These are phyloP conservation scores for Ophiocordyceps camponoti-saundersi DNA, from an alignment of 2,329 filamentous ascomycete species.

Conservation along the genomic window DNA sequence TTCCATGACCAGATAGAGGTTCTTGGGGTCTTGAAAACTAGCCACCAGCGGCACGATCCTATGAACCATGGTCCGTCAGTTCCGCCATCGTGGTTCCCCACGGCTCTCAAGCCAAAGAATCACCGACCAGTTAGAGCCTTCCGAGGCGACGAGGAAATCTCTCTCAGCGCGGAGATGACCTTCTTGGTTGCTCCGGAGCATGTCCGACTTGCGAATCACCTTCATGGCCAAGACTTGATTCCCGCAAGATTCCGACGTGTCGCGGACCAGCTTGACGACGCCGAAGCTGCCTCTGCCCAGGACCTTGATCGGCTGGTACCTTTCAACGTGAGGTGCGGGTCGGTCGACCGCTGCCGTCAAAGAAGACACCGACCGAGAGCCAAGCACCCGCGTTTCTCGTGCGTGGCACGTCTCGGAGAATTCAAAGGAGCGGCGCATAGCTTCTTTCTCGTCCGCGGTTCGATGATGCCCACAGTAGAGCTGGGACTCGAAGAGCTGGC, in stretches of 20 bases:
- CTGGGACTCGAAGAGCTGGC: slow-evolving; percentile 22
- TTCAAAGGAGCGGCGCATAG: slow-evolving; percentile 40
- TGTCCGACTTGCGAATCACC: slow-evolving; percentile 83
- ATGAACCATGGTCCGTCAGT: neutral
- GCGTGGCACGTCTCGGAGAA: slow-evolving; percentile 57
- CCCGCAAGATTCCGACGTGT: slow-evolving; percentile 24
- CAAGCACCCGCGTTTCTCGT: slow-evolving; percentile 51
- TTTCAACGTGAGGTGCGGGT: slow-evolving; percentile 7
- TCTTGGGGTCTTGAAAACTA: slow-evolving; percentile 73
- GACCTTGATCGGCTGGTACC: slow-evolving; percentile 65
- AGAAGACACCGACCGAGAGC: slow-evolving; percentile 15
- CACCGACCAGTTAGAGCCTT: slow-evolving; percentile 61
- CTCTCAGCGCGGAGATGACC: slow-evolving; percentile 81
- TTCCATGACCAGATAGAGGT: slow-evolving; percentile 90
- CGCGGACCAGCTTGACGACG: slow-evolving; percentile 70
- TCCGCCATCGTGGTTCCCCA: neutral
- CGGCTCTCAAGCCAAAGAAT: neutral
- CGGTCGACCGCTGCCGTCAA: slow-evolving; percentile 2
- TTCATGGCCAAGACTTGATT: slow-evolving; percentile 82
- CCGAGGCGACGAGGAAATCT: slow-evolving; percentile 78
- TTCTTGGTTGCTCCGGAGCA: slow-evolving; percentile 83
- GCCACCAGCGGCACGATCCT: slow-evolving; percentile 76
- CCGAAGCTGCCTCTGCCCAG: slow-evolving; percentile 92
- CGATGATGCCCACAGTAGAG: slow-evolving; percentile 38
- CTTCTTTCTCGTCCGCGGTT: slow-evolving; percentile 35